Percentiles rank a stretch among this genome's conserved stretches.
These are phyloP conservation scores for Paspalum notatum DNA, from an alignment of 176 grass and related monocot species.

Conservation along the genomic window DNA sequence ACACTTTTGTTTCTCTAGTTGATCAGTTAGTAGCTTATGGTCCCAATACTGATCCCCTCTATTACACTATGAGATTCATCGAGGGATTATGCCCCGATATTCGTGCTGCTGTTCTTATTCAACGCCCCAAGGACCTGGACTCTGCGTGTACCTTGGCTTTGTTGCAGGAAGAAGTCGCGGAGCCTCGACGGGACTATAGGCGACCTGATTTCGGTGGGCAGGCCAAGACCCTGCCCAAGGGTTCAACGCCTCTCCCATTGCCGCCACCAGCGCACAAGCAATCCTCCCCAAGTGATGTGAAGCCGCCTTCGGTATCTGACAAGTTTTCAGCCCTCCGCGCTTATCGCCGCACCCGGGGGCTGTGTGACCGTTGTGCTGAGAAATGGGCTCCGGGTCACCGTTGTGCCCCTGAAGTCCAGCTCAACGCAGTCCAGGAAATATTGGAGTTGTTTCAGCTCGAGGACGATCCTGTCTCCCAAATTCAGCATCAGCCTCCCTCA, in stretches of 20 bases:
- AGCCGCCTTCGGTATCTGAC: not conserved
- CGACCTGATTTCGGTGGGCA: not conserved
- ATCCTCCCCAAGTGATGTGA: accelerated
- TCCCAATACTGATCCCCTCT: not conserved
- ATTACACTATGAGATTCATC: not conserved
- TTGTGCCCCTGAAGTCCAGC: not conserved
- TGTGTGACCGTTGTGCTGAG: not conserved
- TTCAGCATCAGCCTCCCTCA: too few relatives aligned
- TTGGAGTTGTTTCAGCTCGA: not conserved
- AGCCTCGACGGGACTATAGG: accelerated
- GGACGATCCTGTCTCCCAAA: accelerated
- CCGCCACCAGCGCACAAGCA: not conserved
- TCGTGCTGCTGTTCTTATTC: not conserved
- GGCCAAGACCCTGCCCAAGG: too few relatives aligned
- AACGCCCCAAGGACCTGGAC: accelerated
- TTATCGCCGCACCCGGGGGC: accelerated
- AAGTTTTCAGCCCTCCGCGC: not conserved
- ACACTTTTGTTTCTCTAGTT: not conserved
- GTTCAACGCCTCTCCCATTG: accelerated
- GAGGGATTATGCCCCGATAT: not conserved
- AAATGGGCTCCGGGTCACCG: not conserved
- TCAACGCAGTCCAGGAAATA: not conserved
- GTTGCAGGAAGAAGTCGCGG: not conserved
- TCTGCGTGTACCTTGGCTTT: not conserved
- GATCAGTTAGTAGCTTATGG: not conserved